Evolutionary conservation across 148 eudicot genomes (phyloP), one percentile per base, ranked within the genome.

Genomic region (Rhododendron henanense): DNA sequence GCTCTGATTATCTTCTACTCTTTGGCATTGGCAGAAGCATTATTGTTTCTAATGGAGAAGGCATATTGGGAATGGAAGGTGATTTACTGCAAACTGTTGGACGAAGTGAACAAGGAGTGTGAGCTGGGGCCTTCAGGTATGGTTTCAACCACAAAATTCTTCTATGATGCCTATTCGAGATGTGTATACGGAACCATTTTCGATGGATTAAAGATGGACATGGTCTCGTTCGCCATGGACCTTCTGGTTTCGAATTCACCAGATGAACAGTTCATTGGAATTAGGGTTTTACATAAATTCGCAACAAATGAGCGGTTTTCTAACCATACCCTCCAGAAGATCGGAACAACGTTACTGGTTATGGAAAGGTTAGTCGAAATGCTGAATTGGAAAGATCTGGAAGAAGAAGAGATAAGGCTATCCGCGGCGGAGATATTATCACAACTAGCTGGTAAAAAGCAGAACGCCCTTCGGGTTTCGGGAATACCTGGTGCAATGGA

Each of bases 171-270:
- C 0, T 97, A 97, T 85, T 95, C 98, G 6, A 95, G 87, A 81
- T 92, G 98, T 61, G 91, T 97, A 2, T 87, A 93, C 25, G 96
- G 98, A 80, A 97, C 95, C 88, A 87, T 97, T n/a, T 97, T 95
- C 28, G 96, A 97, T 84, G 99, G 99, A 14, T 53, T 97, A 61
- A 91, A 95, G 89, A 97, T 95, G 98, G 99, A 97, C 77, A 95
- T 97, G 96, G 96, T 97, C 61, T 94, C 96, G 13, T 95, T 94
- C 44, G 91, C 94, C 6, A 94, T 94, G 91, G 98, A 97, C 31
- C 96, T 95, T 23, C 76, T 97, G 88, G 92, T 87, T 63, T 94
- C 95, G 0, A 86, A 83, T 78, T 93, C 99, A 8, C 89, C 95
- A 5, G 98, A 97, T 55, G 99, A 97, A 82, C 98, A 97, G 85